Percentiles rank a stretch among this genome's conserved stretches.
Conservation (phyloP, 2,329 filamentous ascomycete species). For the Pestalotiopsis fici region DNA sequence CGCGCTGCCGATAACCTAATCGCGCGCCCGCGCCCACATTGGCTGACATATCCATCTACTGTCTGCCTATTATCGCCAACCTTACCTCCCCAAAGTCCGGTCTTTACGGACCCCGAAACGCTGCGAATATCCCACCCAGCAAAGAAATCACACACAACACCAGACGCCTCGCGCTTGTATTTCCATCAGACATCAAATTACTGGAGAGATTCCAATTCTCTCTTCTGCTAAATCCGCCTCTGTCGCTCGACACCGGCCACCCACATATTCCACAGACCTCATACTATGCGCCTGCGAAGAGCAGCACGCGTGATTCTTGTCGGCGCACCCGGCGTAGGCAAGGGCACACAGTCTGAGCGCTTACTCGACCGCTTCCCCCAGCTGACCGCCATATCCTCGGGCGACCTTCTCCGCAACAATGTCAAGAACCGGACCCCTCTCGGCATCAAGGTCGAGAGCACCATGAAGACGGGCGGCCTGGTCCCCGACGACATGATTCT, state of each 20-base stretch:
- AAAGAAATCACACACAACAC: neutral
- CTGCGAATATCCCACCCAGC: neutral
- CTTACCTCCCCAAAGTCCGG: neutral
- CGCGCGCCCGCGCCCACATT: neutral
- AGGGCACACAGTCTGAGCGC: slow-evolving; percentile 92
- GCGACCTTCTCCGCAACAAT: slow-evolving; percentile 89
- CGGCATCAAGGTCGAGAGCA: slow-evolving; percentile 85
- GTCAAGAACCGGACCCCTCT: slow-evolving; percentile 85
- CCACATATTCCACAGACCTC: slow-evolving; percentile 1
- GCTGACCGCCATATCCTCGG: slow-evolving; percentile 88
- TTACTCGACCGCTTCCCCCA: slow-evolving; percentile 86
- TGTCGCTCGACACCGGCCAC: slow-evolving; percentile 6
- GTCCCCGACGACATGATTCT: slow-evolving; percentile 91
- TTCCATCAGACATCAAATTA: neutral
- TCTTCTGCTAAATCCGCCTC: neutral
- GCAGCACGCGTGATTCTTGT: slow-evolving; percentile 94
- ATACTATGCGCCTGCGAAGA: slow-evolving; percentile 66
- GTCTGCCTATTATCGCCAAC: neutral
- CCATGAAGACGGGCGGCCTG: slow-evolving; percentile 86
- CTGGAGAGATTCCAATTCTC: neutral
- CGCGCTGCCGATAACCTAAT: neutral
- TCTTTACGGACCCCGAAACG: neutral
- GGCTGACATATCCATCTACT: neutral
- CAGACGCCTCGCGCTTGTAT: neutral
- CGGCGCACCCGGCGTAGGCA: slow-evolving; percentile 94